Conservation (phyloP, 129 eudicot genomes). For the Oenanthe sinensis region DNA sequence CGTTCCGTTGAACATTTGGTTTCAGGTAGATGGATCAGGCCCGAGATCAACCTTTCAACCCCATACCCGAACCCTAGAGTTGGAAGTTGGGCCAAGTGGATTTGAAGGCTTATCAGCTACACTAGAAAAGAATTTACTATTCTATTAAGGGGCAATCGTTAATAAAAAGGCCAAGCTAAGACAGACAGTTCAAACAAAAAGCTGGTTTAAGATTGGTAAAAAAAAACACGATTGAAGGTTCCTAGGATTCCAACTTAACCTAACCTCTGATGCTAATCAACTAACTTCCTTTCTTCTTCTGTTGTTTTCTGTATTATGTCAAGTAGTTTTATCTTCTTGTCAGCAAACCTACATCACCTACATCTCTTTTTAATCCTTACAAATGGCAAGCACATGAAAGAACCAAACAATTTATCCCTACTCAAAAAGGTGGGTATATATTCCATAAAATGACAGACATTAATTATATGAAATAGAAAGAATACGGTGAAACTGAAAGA, state of each 20-base stretch:
- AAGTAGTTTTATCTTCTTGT: background rate
- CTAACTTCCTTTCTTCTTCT: background rate
- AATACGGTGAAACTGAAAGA: background rate
- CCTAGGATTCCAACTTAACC: background rate
- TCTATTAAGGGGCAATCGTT: background rate
- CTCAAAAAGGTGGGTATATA: background rate
- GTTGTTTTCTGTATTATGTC: background rate
- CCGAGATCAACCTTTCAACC: too few relatives aligned
- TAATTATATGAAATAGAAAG: background rate
- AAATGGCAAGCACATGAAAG: conserved; percentile 5
- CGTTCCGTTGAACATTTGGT: too few relatives aligned
- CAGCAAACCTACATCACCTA: background rate
- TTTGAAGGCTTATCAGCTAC: too few relatives aligned
- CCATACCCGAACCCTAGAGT: too few relatives aligned
- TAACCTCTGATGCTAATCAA: background rate
- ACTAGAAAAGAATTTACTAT: too few relatives aligned
- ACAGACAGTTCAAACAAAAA: background rate
- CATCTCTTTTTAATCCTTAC: background rate
- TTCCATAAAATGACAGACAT: background rate
- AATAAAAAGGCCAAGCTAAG: background rate
- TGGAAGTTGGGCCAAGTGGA: too few relatives aligned
- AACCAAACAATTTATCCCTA: background rate
- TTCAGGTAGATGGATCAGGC: too few relatives aligned
- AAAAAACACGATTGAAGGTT: background rate
- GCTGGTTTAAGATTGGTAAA: background rate